Conservation (phyloP, 2,329 filamentous ascomycete genomes). For the Penicillium sp. region DNA sequence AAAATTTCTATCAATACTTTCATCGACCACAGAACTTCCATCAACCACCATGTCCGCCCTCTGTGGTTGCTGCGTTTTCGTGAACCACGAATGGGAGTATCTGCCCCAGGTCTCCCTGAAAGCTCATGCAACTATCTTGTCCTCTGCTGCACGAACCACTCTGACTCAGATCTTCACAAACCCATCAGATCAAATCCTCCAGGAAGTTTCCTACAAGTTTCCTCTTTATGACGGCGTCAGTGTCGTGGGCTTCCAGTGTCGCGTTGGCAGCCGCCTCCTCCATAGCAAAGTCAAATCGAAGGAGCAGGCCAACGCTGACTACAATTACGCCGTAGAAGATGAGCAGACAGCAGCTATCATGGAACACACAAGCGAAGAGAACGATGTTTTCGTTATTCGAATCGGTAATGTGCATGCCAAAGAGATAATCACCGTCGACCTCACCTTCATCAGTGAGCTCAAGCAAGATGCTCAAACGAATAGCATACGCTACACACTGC, state of each 20-base stretch:
- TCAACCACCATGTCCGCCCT: not conserved
- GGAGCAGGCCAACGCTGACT: slow-evolving; percentile 57
- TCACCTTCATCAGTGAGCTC: slow-evolving; percentile 65
- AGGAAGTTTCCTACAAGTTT: slow-evolving; percentile 62
- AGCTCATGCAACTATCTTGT: slow-evolving; percentile 58
- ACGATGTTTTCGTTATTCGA: slow-evolving; percentile 64
- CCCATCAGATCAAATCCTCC: slow-evolving; percentile 45
- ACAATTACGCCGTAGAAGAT: slow-evolving; percentile 53
- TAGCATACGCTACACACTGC: slow-evolving; percentile 65
- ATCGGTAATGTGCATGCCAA: slow-evolving; percentile 63
- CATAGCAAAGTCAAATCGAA: slow-evolving; percentile 64
- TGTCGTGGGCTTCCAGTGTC: slow-evolving; percentile 64
- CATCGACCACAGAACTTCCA: too few relatives aligned
- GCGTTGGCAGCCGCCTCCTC: slow-evolving; percentile 53
- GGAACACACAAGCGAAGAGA: slow-evolving; percentile 56
- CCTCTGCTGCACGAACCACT: slow-evolving; percentile 50
- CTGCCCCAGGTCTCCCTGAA: slow-evolving; percentile 57
- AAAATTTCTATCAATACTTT: too few relatives aligned
- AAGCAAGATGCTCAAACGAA: slow-evolving; percentile 67
- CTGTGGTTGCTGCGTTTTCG: slow-evolving; percentile 8
- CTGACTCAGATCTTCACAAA: slow-evolving; percentile 61
- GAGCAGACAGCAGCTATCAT: slow-evolving; percentile 63
- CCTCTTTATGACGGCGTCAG: slow-evolving; percentile 69
- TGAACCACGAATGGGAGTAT: slow-evolving; percentile 35
- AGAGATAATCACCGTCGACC: slow-evolving; percentile 55